A percentile compares a stretch with the other conserved stretches of the same genome.
Evolutionary conservation across 345 rosid species (phyloP).

Genomic region (Noccaea bulbosa): DNA sequence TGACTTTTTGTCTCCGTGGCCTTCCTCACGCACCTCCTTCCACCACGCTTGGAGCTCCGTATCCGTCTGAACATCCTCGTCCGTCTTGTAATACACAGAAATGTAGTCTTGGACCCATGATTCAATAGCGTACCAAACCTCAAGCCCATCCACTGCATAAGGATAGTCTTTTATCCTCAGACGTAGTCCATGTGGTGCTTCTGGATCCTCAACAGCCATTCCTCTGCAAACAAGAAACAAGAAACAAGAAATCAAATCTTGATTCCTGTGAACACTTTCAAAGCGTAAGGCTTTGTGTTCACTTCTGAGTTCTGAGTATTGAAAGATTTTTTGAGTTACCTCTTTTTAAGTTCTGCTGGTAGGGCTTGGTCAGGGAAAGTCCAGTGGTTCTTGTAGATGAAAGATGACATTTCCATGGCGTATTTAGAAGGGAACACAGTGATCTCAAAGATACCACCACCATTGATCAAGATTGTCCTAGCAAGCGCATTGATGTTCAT

Average conservation of each 20-base stretch:
- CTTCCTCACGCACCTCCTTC: constrained; percentile 68
- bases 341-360: constrained; percentile 72
- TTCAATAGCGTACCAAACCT: constrained; percentile 71
- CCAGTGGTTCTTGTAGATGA: constrained; percentile 57
- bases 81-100: constrained; percentile 54
- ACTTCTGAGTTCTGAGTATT: neutral
- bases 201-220: constrained; percentile 64
- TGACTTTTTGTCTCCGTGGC: constrained; percentile 74
- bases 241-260: no score
- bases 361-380: constrained; percentile 69
- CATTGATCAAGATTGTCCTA: constrained; percentile 62
- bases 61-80: constrained; percentile 54
- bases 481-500: constrained; percentile 75
- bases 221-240: constrained; percentile 49
- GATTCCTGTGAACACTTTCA: no score
- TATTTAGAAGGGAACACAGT: constrained; percentile 67
- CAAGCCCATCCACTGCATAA: constrained; percentile 76
- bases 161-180: constrained; percentile 70
- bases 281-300: neutral
- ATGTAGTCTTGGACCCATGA: constrained; percentile 70
- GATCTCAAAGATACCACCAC: constrained; percentile 61
- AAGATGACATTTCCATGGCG: constrained; percentile 70
- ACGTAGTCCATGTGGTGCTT: constrained; percentile 61
- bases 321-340: constrained; percentile 47
- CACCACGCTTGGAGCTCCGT: constrained; percentile 74